Evolutionary conservation across 768 basidiomycete genomes (phyloP).

Genomic region (Pisolithus orientalis): DNA sequence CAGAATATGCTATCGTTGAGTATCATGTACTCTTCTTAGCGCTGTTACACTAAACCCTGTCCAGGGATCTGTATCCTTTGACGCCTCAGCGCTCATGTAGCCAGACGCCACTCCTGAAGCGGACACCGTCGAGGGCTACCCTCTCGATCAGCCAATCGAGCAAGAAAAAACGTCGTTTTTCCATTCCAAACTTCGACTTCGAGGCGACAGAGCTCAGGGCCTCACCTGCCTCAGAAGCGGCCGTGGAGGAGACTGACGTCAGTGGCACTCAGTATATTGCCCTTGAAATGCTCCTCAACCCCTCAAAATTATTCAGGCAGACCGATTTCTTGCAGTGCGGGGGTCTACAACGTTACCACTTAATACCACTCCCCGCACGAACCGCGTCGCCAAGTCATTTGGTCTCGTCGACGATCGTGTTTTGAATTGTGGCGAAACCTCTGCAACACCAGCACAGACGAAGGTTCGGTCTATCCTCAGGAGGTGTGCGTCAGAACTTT

Average conservation of each 20-base stretch:
- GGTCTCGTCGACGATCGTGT: constrained; percentile 53
- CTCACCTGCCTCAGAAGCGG: constrained; percentile 9
- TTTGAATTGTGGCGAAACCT: constrained; percentile 44
- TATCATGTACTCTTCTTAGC: constrained; percentile 7
- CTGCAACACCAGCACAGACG: constrained; percentile 27
- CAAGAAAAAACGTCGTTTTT: constrained; percentile 37
- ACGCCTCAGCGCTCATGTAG: constrained; percentile 21
- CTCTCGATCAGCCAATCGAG: constrained; percentile 35
- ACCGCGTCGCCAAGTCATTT: constrained; percentile 56
- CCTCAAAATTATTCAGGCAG: constrained; percentile 34
- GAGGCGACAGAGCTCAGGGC: constrained; percentile 24
- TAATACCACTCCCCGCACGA: constrained; percentile 60
- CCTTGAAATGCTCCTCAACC: background rate
- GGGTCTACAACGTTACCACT: constrained; percentile 48
- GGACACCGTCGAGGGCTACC: constrained; percentile 31
- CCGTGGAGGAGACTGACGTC: constrained; percentile 24
- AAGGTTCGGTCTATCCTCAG: constrained; percentile 45
- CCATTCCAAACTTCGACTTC: constrained; percentile 34
- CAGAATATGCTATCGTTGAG: constrained; percentile 26
- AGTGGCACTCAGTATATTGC: constrained; percentile 8
- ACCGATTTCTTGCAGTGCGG: constrained; percentile 54
- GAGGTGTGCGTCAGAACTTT: constrained; percentile 46
- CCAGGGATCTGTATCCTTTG: constrained; percentile 20
- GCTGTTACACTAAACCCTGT: constrained; percentile 11
- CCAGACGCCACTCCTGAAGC: constrained; percentile 27